These are phyloP conservation scores for Boechera divaricarpa DNA, from an alignment of 345 rosid genomes.

Conservation along the genomic window DNA sequence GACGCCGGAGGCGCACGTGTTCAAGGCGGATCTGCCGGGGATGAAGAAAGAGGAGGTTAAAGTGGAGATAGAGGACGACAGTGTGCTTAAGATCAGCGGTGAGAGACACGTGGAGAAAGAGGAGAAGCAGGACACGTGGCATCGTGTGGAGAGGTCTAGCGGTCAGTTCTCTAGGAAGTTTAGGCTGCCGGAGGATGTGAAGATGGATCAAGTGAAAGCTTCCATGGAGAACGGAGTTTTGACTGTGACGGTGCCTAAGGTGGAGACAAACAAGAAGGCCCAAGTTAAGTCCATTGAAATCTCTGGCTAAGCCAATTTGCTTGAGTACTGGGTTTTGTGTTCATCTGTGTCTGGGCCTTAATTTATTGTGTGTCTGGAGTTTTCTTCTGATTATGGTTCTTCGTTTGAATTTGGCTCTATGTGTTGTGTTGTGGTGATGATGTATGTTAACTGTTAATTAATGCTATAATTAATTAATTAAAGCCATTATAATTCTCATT, in stretches of 20 bases:
- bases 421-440: not conserved
- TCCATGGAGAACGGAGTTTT: constrained; percentile 54
- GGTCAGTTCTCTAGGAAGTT: constrained; percentile 53
- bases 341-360: not conserved
- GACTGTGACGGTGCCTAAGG: constrained; percentile 49
- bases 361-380: not conserved
- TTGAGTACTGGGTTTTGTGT: not conserved
- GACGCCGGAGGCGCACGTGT: constrained; percentile 53
- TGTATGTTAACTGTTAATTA: not conserved
- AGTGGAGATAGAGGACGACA: constrained; percentile 51
- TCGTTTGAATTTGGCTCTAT: not conserved
- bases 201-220: constrained; percentile 48
- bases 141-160: constrained; percentile 45
- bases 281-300: constrained; percentile 49
- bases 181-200: constrained; percentile 51
- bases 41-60: constrained; percentile 54
- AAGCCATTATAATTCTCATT: not conserved
- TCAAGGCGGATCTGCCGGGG: constrained; percentile 52
- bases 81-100: constrained; percentile 49
- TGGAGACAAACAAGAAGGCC: constrained; percentile 30
- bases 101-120: constrained; percentile 49
- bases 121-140: constrained; percentile 51
- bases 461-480: not conserved
- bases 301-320: constrained; percentile 6
- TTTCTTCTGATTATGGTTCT: not conserved